These are phyloP conservation scores for Yamadazyma siamensis DNA, from an alignment of 1,139 yeast species.

Conservation along the genomic window DNA sequence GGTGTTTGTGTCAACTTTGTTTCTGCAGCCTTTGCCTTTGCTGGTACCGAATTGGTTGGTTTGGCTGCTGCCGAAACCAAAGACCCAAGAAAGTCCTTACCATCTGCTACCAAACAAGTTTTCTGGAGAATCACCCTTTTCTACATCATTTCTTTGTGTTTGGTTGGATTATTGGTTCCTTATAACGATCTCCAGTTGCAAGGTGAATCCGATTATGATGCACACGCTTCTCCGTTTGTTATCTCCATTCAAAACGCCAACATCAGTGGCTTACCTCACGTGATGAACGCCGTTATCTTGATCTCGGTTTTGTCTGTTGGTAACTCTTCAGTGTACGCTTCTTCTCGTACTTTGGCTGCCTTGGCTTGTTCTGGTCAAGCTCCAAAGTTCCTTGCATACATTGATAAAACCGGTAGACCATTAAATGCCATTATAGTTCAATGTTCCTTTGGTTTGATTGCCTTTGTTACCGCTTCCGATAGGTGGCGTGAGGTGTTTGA, in stretches of 20 bases:
- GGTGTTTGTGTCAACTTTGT: slow-evolving; percentile 49
- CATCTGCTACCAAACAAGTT: slow-evolving; percentile 45
- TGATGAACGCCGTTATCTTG: slow-evolving; percentile 48
- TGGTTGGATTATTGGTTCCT: slow-evolving; percentile 45
- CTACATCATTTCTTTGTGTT: slow-evolving; percentile 41
- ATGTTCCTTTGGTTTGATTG: slow-evolving; percentile 56
- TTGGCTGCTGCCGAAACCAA: slow-evolving; percentile 42
- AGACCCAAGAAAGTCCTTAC: slow-evolving; percentile 40
- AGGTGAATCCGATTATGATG: slow-evolving; percentile 36
- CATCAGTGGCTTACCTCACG: slow-evolving; percentile 42
- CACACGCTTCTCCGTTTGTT: slow-evolving; percentile 48
- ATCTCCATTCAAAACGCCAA: slow-evolving; percentile 43
- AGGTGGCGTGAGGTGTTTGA: slow-evolving; percentile 64
- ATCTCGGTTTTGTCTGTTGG: slow-evolving; percentile 48
- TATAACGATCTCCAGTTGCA: slow-evolving; percentile 29
- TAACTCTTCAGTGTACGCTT: slow-evolving; percentile 60
- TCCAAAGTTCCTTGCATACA: slow-evolving; percentile 68
- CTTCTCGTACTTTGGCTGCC: slow-evolving; percentile 80
- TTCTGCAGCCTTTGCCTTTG: slow-evolving; percentile 46
- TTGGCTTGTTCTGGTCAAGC: slow-evolving; percentile 81
- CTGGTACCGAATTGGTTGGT: slow-evolving; percentile 48
- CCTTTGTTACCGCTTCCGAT: slow-evolving; percentile 65
- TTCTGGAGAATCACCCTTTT: slow-evolving; percentile 46
- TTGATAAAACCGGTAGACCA: slow-evolving; percentile 76
- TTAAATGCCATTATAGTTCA: slow-evolving; percentile 60